These are phyloP conservation scores for Artemisia argyi DNA, from an alignment of 129 eudicot species.

Conservation along the genomic window DNA sequence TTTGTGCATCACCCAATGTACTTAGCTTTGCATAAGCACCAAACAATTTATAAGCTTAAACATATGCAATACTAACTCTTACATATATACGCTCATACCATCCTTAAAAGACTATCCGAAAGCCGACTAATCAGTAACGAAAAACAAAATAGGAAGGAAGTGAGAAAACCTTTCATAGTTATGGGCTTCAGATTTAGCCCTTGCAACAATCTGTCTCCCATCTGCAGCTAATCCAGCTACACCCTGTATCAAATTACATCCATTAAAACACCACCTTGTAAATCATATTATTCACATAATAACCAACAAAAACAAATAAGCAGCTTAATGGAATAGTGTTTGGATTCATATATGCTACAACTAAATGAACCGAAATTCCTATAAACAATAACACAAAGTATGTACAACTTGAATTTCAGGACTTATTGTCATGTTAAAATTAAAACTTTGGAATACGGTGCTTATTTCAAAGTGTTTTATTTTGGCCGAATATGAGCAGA, in stretches of 20 bases:
- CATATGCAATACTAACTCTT: constrained; percentile 10
- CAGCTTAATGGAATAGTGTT: too few relatives aligned
- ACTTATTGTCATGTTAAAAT: too few relatives aligned
- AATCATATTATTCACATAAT: neutral
- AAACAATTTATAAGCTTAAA: neutral
- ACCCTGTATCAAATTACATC: constrained; percentile 50
- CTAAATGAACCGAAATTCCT: too few relatives aligned
- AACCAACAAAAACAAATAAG: neutral
- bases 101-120: neutral
- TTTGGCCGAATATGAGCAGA: too few relatives aligned
- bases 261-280: constrained; percentile 5
- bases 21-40: constrained; percentile 8
- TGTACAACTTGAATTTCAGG: too few relatives aligned
- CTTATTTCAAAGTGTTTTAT: too few relatives aligned
- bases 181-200: constrained; percentile 93
- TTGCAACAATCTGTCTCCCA: constrained; percentile 93
- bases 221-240: constrained; percentile 99
- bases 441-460: too few relatives aligned
- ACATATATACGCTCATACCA: neutral
- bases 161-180: constrained; percentile 74
- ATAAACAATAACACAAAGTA: too few relatives aligned
- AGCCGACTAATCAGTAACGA: neutral
- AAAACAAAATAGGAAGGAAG: neutral
- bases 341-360: too few relatives aligned
- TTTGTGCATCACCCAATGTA: neutral